Conservation (phyloP, 768 basidiomycete species). For the Mycena capillaripes region DNA sequence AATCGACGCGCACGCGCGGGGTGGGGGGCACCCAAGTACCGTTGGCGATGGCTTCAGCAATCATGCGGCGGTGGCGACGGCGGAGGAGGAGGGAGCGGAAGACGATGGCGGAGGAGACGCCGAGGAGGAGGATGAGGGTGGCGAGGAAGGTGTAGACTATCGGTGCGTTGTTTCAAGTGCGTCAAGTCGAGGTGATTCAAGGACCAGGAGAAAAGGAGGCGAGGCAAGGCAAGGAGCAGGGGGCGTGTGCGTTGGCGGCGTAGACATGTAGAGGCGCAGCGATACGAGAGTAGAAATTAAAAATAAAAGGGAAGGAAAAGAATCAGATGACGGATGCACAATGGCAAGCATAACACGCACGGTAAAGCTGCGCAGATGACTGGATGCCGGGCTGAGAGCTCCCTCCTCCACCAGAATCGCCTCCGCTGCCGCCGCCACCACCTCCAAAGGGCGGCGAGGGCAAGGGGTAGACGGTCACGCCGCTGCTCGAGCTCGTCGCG, state of each 20-base stretch:
- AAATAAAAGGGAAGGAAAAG: background rate
- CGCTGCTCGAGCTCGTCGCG: no score
- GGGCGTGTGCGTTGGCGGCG: background rate
- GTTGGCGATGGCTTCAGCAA: conserved; percentile 75
- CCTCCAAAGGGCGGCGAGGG: no score
- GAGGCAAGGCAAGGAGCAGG: background rate
- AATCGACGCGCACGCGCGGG: conserved; percentile 51
- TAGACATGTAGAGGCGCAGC: background rate
- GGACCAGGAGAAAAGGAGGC: background rate
- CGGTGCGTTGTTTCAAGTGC: background rate
- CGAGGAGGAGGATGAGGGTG: conserved; percentile 76
- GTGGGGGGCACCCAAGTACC: conserved; percentile 70
- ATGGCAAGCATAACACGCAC: conserved; percentile 13
- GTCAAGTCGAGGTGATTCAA: no score
- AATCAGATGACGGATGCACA: background rate
- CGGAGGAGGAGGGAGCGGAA: conserved; percentile 75
- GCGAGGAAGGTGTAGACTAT: conserved; percentile 63
- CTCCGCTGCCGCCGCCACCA: no score
- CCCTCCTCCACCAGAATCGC: background rate
- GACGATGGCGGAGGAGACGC: conserved; percentile 78
- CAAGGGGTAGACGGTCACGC: no score
- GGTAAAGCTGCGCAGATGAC: conserved; percentile 25
- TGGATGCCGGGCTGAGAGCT: background rate
- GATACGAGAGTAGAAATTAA: background rate
- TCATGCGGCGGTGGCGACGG: conserved; percentile 67